phyloP scores from a whole-genome alignment of 148 eudicot species.

The Cornus kousa region DNA sequence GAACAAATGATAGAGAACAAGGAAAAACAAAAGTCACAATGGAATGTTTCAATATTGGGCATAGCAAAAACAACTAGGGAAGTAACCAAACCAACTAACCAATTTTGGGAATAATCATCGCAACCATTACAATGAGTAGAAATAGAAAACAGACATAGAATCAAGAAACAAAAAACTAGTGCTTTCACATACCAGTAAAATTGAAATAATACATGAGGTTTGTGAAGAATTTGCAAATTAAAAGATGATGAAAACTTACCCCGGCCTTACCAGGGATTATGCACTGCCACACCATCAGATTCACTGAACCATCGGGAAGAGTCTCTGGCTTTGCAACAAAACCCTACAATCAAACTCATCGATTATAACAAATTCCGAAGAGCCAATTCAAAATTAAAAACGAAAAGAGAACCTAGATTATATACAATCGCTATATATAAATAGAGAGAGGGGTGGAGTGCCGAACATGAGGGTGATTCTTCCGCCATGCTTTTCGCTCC shows the following conservation, averaged over 20 bases:
- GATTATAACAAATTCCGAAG: background rate
- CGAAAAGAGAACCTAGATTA: background rate
- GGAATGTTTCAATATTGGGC: background rate
- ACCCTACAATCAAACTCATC: background rate
- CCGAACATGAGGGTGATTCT: conserved; percentile 52
- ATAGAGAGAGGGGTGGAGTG: background rate
- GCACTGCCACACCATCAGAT: conserved; percentile 46
- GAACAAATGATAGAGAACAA: background rate
- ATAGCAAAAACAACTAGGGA: background rate
- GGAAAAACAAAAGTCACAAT: background rate
- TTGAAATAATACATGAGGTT: background rate
- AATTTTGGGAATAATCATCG: no score
- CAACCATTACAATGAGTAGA: no score
- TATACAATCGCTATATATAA: background rate
- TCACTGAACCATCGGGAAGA: conserved; percentile 31
- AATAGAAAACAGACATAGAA: no score
- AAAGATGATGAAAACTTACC: conserved; percentile 18
- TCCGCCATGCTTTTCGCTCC: conserved; percentile 73
- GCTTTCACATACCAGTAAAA: background rate
- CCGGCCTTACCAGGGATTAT: conserved; percentile 45
- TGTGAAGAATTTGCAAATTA: background rate
- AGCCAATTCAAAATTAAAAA: background rate
- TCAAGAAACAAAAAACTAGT: no score
- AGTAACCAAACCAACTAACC: no score
- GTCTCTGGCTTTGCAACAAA: background rate